Percentiles rank a stretch among this genome's conserved stretches.
Conservation (phyloP, 2,329 filamentous ascomycete genomes). For the Colletotrichum sp. region DNA sequence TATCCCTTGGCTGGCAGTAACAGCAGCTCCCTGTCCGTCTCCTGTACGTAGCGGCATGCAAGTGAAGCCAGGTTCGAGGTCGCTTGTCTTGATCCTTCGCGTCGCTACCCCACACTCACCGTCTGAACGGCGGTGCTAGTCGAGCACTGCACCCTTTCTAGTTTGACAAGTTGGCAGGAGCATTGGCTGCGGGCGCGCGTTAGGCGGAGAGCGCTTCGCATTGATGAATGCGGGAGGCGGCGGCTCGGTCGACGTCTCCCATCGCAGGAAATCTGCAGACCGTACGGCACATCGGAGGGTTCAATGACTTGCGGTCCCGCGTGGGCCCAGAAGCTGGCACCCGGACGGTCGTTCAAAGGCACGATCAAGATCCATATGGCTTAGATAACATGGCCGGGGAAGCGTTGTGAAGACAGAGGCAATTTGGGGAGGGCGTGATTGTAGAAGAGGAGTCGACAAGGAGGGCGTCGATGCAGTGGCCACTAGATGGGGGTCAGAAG, state of each 20-base stretch:
- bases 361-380: not conserved
- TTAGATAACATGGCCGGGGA: not conserved
- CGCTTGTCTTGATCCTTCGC: slow-evolving; percentile 3
- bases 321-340: not conserved
- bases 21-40: not conserved
- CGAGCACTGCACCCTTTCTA: not conserved
- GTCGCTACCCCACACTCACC: not conserved
- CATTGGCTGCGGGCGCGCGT: not conserved
- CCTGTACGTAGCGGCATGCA: not conserved
- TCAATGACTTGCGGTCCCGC: not conserved
- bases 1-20: not conserved
- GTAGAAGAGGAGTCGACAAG: not conserved
- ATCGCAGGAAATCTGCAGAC: not conserved
- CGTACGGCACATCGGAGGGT: not conserved
- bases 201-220: not conserved
- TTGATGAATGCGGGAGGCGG: not conserved
- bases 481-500: not conserved
- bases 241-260: not conserved
- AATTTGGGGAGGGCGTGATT: not conserved
- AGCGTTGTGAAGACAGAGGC: not conserved
- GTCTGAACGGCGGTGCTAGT: not conserved
- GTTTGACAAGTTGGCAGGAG: not conserved
- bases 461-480: not conserved
- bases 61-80: not conserved
- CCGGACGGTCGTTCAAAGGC: not conserved